Evolutionary conservation across 805 yeast genomes (phyloP).

Genomic region (Kazachstania martiniae): DNA sequence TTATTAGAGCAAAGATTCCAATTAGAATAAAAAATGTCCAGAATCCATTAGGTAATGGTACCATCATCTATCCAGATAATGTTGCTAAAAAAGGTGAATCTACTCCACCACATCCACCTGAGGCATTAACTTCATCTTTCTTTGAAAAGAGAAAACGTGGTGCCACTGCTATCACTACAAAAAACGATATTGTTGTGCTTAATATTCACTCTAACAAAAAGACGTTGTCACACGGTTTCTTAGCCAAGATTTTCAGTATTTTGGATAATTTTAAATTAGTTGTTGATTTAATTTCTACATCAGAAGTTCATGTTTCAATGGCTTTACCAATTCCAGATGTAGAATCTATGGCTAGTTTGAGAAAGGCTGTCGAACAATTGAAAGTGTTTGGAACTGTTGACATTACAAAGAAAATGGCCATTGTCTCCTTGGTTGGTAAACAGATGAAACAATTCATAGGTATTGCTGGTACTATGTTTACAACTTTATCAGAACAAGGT

Average conservation of each 20-base stretch:
- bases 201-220: conserved; percentile 92
- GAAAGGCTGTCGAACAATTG: conserved; percentile 68
- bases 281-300: conserved; percentile 91
- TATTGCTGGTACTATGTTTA: conserved; percentile 94
- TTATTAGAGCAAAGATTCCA: conserved; percentile 89
- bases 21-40: conserved; percentile 93
- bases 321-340: conserved; percentile 72
- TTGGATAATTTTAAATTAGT: conserved; percentile 77
- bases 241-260: conserved; percentile 81
- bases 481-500: conserved; percentile 80
- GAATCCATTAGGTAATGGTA: conserved; percentile 88
- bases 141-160: conserved; percentile 44
- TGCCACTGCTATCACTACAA: conserved; percentile 94
- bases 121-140: conserved; percentile 39
- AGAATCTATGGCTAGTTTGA: conserved; percentile 47
- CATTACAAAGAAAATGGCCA: conserved; percentile 76
- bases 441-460: conserved; percentile 96
- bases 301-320: conserved; percentile 98
- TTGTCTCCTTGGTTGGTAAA: conserved; percentile 89
- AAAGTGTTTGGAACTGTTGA: conserved; percentile 80
- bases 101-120: conserved; percentile 94
- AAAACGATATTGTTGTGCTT: conserved; percentile 81
- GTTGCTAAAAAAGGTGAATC: conserved; percentile 74
- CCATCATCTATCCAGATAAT: conserved; percentile 88
- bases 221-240: conserved; percentile 86